Conservation (phyloP, 768 basidiomycete species). For the Mycena galopus region DNA sequence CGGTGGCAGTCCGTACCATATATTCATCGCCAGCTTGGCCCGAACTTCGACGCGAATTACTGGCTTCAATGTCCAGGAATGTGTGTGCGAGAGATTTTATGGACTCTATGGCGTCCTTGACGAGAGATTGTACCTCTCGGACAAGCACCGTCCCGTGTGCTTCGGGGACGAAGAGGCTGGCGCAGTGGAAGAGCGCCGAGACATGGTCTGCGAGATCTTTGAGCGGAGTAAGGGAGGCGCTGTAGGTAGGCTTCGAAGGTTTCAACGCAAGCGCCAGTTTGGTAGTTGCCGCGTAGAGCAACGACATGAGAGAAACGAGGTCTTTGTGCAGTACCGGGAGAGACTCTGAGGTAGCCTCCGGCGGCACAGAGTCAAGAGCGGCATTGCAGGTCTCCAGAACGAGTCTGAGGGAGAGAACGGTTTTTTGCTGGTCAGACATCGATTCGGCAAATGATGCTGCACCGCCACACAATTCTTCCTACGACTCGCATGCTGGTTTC, state of each 20-base stretch:
- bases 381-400: slow-evolving; percentile 54
- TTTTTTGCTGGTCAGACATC: slow-evolving; percentile 59
- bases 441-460: background rate
- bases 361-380: slow-evolving; percentile 47
- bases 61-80: slow-evolving; percentile 53
- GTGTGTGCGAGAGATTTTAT: slow-evolving; percentile 59
- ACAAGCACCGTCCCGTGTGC: slow-evolving; percentile 61
- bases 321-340: slow-evolving; percentile 65
- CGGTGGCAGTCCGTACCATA: slow-evolving; percentile 66
- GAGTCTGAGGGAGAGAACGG: slow-evolving; percentile 47
- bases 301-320: slow-evolving; percentile 66
- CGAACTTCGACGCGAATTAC: slow-evolving; percentile 35
- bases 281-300: slow-evolving; percentile 69
- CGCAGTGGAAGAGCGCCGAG: slow-evolving; percentile 65
- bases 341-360: slow-evolving; percentile 40
- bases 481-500: slow-evolving; percentile 21
- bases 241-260: slow-evolving; percentile 65
- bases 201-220: slow-evolving; percentile 65
- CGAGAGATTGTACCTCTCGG: slow-evolving; percentile 57
- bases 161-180: slow-evolving; percentile 54
- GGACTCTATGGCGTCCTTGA: slow-evolving; percentile 58
- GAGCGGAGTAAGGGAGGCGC: slow-evolving; percentile 64
- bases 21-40: slow-evolving; percentile 58
- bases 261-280: slow-evolving; percentile 76
- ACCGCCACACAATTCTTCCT: slow-evolving; percentile 24